These are phyloP conservation scores for Begonia masoniana DNA, from an alignment of 306 rosid species.

Conservation along the genomic window DNA sequence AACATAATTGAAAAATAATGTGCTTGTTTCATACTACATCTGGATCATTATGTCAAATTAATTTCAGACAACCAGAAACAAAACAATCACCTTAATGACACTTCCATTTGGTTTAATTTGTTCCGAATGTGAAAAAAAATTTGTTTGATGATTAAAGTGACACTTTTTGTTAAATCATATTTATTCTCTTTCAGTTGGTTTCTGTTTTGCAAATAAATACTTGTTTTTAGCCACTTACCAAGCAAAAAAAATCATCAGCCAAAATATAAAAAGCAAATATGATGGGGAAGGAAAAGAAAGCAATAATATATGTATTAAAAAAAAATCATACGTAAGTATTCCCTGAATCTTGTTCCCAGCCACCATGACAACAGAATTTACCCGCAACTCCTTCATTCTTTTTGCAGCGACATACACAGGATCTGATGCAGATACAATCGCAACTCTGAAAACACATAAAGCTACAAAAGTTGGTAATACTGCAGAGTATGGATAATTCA, in stretches of 20 bases:
- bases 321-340: conserved; percentile 55
- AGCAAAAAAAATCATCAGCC: background rate
- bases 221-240: too few species aligned
- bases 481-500: conserved; percentile 7
- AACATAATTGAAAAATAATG: too few species aligned
- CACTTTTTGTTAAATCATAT: too few species aligned
- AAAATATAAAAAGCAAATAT: conserved; percentile 1
- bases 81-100: too few species aligned
- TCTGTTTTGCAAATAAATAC: too few species aligned
- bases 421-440: conserved; percentile 68
- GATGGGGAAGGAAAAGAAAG: conserved; percentile 15
- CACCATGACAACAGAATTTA: conserved; percentile 56
- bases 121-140: too few species aligned
- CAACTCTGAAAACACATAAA: conserved; percentile 62
- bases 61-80: too few species aligned
- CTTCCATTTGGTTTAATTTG: too few species aligned
- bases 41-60: too few species aligned
- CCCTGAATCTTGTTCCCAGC: conserved; percentile 84
- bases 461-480: conserved; percentile 49
- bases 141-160: too few species aligned
- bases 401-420: conserved; percentile 77
- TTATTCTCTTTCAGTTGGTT: too few species aligned
- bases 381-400: conserved; percentile 78
- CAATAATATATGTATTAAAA: conserved; percentile 1
- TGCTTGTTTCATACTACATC: too few species aligned